These are phyloP conservation scores for Termitomyces sp. DNA, from an alignment of 768 basidiomycete species.

Conservation along the genomic window DNA sequence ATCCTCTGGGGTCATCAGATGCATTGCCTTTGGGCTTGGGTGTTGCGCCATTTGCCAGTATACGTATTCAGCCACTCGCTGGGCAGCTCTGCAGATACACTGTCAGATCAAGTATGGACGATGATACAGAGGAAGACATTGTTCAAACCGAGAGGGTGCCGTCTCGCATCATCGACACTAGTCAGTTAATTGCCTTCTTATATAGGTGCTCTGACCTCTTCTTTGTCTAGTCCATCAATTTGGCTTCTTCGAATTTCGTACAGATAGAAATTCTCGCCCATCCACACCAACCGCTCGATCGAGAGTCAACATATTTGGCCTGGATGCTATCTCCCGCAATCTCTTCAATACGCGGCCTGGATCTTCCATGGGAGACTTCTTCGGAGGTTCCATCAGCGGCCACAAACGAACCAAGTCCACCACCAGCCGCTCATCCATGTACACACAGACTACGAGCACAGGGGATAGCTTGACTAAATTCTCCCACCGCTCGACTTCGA, in stretches of 20 bases:
- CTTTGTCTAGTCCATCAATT: conserved; percentile 69
- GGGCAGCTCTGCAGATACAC: conserved; percentile 79
- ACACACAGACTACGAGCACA: conserved; percentile 66
- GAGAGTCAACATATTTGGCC: conserved; percentile 83
- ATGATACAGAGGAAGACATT: conserved; percentile 78
- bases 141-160: conserved; percentile 73
- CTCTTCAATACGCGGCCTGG: conserved; percentile 73
- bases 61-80: conserved; percentile 78
- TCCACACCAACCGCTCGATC: conserved; percentile 77
- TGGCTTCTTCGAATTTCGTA: conserved; percentile 84
- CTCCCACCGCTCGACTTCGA: conserved; percentile 67
- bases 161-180: conserved; percentile 73
- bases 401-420: conserved; percentile 68
- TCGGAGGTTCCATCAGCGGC: conserved; percentile 65
- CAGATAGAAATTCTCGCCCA: conserved; percentile 68
- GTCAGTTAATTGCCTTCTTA: conserved; percentile 37
- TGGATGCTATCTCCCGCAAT: conserved; percentile 88
- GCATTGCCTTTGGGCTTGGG: conserved; percentile 70
- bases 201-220: conserved; percentile 4
- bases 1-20: conserved; percentile 69
- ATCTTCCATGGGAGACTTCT: conserved; percentile 67
- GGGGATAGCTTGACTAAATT: conserved; percentile 65
- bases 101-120: conserved; percentile 68
- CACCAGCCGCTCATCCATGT: conserved; percentile 65
- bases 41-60: conserved; percentile 70